phyloP scores from a whole-genome alignment of 2,329 filamentous ascomycete genomes.

The Sphaerulina populicola region DNA sequence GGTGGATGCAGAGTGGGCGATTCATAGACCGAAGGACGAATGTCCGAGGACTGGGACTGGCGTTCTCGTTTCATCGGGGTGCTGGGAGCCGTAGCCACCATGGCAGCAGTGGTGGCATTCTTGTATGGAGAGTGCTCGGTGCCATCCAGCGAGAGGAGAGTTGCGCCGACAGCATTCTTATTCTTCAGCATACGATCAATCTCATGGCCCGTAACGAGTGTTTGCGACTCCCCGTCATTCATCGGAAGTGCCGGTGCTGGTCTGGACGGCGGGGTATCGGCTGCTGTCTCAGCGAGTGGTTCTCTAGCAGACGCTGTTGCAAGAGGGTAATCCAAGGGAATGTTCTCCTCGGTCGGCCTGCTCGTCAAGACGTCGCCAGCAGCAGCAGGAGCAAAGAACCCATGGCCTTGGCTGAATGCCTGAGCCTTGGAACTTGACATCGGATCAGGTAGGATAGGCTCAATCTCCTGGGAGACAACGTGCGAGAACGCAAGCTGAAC shows the following conservation, averaged over 20 bases:
- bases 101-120: conserved; percentile 21
- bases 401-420: background rate
- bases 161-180: conserved; percentile 32
- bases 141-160: conserved; percentile 12
- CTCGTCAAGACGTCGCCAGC: background rate
- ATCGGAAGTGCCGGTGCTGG: conserved; percentile 15
- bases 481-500: conserved; percentile 17
- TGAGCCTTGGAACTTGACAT: background rate
- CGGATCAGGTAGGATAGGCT: conserved; percentile 15
- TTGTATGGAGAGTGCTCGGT: conserved; percentile 18
- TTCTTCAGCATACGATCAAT: conserved; percentile 67
- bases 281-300: conserved; percentile 12
- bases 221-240: conserved; percentile 69
- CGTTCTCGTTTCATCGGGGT: conserved; percentile 13
- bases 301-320: background rate
- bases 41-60: conserved; percentile 3
- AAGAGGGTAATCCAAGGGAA: background rate
- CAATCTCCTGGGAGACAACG: conserved; percentile 19
- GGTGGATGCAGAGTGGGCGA: conserved; percentile 16
- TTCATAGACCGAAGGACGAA: conserved; percentile 19
- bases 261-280: conserved; percentile 12
- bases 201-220: conserved; percentile 68
- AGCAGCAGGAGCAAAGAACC: background rate
- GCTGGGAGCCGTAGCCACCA: conserved; percentile 22
- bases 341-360: background rate